A percentile compares a stretch with the other conserved stretches of the same genome.
Evolutionary conservation across 2,329 filamentous ascomycete genomes (phyloP).

Genomic region (Helicocarpus griseus): DNA sequence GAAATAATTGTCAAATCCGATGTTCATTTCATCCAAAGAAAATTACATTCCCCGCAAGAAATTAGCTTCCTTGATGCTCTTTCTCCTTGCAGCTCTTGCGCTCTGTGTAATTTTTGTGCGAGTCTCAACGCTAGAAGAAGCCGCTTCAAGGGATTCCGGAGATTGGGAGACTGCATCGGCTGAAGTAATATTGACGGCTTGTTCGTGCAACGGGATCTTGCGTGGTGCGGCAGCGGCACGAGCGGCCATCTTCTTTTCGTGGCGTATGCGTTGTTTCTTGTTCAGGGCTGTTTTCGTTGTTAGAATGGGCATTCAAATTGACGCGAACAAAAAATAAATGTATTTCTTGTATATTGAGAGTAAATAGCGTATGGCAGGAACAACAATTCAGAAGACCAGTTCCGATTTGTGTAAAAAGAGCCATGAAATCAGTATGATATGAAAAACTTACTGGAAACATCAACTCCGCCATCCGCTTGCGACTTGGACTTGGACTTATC

Average conservation of each 20-base stretch:
- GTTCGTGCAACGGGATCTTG: slow-evolving; percentile 36
- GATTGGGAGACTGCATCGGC: slow-evolving; percentile 17
- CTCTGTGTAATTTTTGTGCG: slow-evolving; percentile 35
- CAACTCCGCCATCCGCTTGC: slow-evolving; percentile 21
- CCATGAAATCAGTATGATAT: background rate
- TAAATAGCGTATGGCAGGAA: background rate
- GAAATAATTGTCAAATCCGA: background rate
- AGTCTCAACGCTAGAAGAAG: slow-evolving; percentile 27
- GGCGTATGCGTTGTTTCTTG: slow-evolving; percentile 38
- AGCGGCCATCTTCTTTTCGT: slow-evolving; percentile 39
- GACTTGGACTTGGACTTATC: slow-evolving; percentile 27
- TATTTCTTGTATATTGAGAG: slow-evolving; percentile 15
- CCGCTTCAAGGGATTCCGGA: slow-evolving; percentile 22
- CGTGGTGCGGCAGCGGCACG: slow-evolving; percentile 28
- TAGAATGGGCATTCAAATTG: background rate
- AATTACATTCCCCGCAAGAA: slow-evolving; percentile 38
- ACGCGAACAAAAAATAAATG: background rate
- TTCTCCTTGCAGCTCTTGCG: slow-evolving; percentile 35
- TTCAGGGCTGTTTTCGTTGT: slow-evolving; percentile 29
- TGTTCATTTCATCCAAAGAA: background rate
- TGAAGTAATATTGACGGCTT: slow-evolving; percentile 35
- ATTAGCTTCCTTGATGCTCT: slow-evolving; percentile 38
- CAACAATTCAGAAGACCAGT: too few species aligned
- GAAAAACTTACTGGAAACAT: slow-evolving; percentile 17
- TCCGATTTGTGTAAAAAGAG: too few species aligned